phyloP scores from a whole-genome alignment of 306 rosid genomes.

The Castanea sativa region DNA sequence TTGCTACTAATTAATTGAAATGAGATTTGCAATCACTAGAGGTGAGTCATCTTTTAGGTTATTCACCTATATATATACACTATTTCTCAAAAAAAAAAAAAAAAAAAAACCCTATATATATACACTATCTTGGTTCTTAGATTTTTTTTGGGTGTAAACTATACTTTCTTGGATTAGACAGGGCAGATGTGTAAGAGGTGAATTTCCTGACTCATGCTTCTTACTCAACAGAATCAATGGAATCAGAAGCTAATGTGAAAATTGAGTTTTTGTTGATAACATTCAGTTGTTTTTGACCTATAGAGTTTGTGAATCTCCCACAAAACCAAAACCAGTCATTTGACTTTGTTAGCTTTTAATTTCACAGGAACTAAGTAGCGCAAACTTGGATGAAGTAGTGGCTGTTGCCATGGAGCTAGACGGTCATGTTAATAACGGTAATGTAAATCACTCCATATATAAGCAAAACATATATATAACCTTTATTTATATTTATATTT shows the following conservation, averaged over 20 bases:
- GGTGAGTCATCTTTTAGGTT: constrained; percentile 37
- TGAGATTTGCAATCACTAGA: constrained; percentile 23
- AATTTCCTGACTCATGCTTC: background rate
- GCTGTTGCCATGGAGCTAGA: constrained; percentile 76
- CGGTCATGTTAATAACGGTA: background rate
- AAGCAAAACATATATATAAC: no score
- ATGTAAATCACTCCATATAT: background rate
- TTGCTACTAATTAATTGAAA: no score
- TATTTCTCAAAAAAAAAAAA: no score
- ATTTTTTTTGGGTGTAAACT: no score
- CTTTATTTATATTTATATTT: no score
- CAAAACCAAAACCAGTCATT: constrained; percentile 11
- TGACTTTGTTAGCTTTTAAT: constrained; percentile 5
- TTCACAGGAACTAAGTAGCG: constrained; percentile 63
- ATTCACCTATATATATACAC: background rate
- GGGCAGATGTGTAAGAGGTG: background rate
- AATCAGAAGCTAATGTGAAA: background rate
- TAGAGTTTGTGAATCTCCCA: background rate
- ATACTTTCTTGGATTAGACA: no score
- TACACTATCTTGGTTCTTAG: no score
- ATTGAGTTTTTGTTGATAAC: background rate
- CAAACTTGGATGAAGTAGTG: constrained; percentile 89
- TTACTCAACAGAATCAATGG: background rate
- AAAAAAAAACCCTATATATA: no score
- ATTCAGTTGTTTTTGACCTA: background rate